Evolutionary conservation across 2,329 filamentous ascomycete genomes (phyloP), one percentile per base, ranked within the genome.

Genomic region (Cephalotrichum gorgonifer): DNA sequence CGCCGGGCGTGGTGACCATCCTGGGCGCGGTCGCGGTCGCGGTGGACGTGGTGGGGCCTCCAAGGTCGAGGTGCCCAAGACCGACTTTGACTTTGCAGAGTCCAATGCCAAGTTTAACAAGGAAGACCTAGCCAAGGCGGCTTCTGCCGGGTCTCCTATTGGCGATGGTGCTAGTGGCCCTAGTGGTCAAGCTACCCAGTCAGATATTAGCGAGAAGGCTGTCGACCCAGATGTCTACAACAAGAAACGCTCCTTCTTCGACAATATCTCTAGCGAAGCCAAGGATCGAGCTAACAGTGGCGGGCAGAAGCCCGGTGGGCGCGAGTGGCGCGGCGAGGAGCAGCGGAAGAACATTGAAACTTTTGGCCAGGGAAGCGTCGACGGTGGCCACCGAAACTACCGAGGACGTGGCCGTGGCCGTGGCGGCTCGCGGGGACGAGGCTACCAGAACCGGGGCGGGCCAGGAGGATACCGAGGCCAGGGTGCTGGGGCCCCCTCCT

Each of bases 291-390:
- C 87, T 47, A 87, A 91, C 53, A 83, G 82, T 35, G 74, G 73
- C 39, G 76, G 76, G 4, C 76, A 80, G 54, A 80, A 81, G 62
- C 74, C 81, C n/a, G 84, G 85, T 50, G 89, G 88, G 28, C 81
- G 86, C 44, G 88, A 95, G 64, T 94, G 93, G 81, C 83, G 93
- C 48, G 85, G 83, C 35, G 89, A 97, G 64, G 93, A 97, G 64
- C 87, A 95, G 63, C 88, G 85, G 64, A 89, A 88, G 70, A 97
- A 97, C 63, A 86, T 98, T 61, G 93, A 98, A 69, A 98, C 93
- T 0, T 98, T 98, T 57, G 93, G 93, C 8, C 90, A 97, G 64
- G 90, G 90, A 48, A 96, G 89, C 57, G 90, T 98, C 22, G 93
- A 98, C 57, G 84, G 81, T 46, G 78, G 81, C 15, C 86, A 81